These are phyloP conservation scores for Hyaloscypha finlandica DNA, from an alignment of 495 filamentous ascomycete species.

Conservation along the genomic window DNA sequence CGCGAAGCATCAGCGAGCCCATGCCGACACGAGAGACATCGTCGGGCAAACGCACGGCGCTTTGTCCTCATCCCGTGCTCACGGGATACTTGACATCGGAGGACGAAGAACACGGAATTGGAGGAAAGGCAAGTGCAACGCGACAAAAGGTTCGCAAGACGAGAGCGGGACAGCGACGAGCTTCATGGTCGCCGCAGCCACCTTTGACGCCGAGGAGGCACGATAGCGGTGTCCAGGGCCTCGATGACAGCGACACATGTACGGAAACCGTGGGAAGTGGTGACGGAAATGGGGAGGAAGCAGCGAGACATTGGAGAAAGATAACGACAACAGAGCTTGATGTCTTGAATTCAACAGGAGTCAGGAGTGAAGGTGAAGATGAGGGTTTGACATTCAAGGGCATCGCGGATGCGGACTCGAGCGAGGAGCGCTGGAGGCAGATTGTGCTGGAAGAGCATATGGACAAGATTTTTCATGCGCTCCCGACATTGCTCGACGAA, in stretches of 20 bases:
- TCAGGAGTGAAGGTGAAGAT: background rate
- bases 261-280: background rate
- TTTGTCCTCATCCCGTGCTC: background rate
- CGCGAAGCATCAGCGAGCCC: background rate
- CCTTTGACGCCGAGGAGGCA: background rate
- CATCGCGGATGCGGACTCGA: background rate
- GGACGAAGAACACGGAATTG: background rate
- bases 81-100: background rate
- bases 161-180: background rate
- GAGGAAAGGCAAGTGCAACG: background rate
- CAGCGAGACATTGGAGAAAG: too few relatives aligned
- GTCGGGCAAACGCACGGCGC: background rate
- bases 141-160: background rate
- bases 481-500: background rate
- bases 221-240: background rate
- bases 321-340: too few relatives aligned
- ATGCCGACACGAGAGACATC: background rate
- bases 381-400: background rate
- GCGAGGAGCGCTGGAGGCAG: background rate
- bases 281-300: background rate
- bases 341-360: background rate
- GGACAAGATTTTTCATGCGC: background rate
- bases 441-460: slow-evolving; percentile 3
- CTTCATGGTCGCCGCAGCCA: background rate
- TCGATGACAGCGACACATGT: background rate